Base-by-base conservation (phyloP, 768 basidiomycete species). In the Cubamyces sp. region DNA sequence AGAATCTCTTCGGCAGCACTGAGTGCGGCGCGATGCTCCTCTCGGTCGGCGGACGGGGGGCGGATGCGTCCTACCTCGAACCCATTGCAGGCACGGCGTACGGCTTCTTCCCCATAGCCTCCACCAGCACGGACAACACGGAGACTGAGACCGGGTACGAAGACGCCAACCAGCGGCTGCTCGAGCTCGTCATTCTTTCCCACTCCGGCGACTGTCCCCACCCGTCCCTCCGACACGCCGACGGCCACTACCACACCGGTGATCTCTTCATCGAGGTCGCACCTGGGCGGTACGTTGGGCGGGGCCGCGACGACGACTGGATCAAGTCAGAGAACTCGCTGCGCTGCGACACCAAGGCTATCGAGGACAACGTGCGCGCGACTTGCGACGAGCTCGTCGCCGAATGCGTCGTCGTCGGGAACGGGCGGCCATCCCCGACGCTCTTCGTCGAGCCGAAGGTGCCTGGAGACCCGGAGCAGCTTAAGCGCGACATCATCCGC, bases 291-390 rank as follows among this genome's bases (percentile, higher is more conserved):
- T 92, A 87, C 70, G 70, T 84, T 48, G 88, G 82, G 64, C 83
- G 87, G 40, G 91, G 90, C 25, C 84, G 91, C 43, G 84, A 90
- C 62, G 90, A 92, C 67, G 90, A 92, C 73, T 91, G 90, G 91
- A 92, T 92, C 73, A 92, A 92, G 76, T 87, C 86, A 41, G 87
- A 90, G 70, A 89, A 84, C 70, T 87, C 89, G 69, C 76, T 91
- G 64, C 83, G 90, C 54, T 91, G 90, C 68, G 90, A 92, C 69
- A 91, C 91, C 52, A 86, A 84, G 81, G 82, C 90, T 39, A 91
- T 93, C 68, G 91, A 92, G 74, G 89, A 93, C 64, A 88, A 91
- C 66, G 80, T 86, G 19, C 84, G 87, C 47, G 74, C 79, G 40
- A 86, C 82, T 64, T 93, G 91, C 72, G 81, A 76, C 2, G 76